phyloP scores from a whole-genome alignment of 768 basidiomycete genomes.

The Hortiboletus flavorubellus region DNA sequence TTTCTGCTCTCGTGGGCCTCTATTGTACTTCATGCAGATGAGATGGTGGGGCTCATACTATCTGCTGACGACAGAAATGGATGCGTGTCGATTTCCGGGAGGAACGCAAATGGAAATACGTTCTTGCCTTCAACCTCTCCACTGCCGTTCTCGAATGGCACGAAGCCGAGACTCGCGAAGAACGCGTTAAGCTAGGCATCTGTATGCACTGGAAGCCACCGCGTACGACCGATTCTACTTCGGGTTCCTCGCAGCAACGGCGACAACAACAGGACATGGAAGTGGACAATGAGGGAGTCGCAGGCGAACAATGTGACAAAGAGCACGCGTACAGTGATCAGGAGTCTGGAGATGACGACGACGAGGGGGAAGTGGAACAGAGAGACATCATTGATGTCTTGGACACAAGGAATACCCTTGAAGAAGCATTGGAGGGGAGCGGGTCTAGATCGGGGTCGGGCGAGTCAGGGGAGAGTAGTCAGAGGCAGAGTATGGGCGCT shows the following conservation, averaged over 20 bases:
- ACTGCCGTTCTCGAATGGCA: constrained; percentile 89
- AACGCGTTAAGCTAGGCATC: constrained; percentile 62
- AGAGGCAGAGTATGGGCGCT: constrained; percentile 28
- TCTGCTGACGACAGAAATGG: constrained; percentile 69
- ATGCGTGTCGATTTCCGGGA: constrained; percentile 94
- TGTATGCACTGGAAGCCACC: constrained; percentile 63
- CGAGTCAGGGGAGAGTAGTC: constrained; percentile 35
- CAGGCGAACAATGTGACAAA: constrained; percentile 21
- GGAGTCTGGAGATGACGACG: constrained; percentile 56
- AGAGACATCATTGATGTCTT: constrained; percentile 57
- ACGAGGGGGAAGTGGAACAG: constrained; percentile 54
- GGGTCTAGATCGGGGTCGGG: constrained; percentile 28
- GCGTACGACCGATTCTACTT: constrained; percentile 25
- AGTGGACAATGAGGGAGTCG: constrained; percentile 26
- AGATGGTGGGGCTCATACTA: constrained; percentile 7
- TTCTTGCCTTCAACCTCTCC: constrained; percentile 78
- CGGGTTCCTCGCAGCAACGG: constrained; percentile 28
- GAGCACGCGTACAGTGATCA: constrained; percentile 27
- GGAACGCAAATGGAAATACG: constrained; percentile 89
- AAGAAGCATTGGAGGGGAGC: constrained; percentile 52
- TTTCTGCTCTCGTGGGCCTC: neutral
- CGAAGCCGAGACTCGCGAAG: constrained; percentile 58
- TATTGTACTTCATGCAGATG: neutral
- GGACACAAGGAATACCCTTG: constrained; percentile 50
- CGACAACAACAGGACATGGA: constrained; percentile 30